phyloP scores from a whole-genome alignment of 805 yeast species.

The Myxozyma mucilagina region DNA sequence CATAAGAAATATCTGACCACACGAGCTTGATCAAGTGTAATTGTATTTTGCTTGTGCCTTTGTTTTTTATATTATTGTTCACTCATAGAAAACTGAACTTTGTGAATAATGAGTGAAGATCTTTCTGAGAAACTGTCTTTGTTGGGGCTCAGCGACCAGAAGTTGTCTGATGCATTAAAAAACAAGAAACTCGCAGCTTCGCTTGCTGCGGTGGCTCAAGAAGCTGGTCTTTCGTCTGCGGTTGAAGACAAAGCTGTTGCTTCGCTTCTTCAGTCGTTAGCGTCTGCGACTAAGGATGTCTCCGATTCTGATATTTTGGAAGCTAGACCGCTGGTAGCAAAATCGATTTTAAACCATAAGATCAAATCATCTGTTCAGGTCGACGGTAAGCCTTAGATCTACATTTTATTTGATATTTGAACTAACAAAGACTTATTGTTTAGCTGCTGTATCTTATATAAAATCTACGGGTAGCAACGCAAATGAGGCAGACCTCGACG shows the following conservation, averaged over 20 bases:
- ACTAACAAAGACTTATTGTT: neutral
- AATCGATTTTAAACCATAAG: conserved; percentile 63
- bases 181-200: conserved; percentile 81
- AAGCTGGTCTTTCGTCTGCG: conserved; percentile 40
- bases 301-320: conserved; percentile 43
- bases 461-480: conserved; percentile 51
- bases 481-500: conserved; percentile 54
- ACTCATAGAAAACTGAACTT: neutral
- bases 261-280: conserved; percentile 69
- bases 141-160: conserved; percentile 39
- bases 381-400: conserved; percentile 44
- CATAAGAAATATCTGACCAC: neutral
- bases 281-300: conserved; percentile 33
- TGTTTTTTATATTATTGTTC: neutral
- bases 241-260: conserved; percentile 56
- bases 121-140: conserved; percentile 19
- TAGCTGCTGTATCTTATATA: conserved; percentile 56
- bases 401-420: neutral
- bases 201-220: conserved; percentile 58
- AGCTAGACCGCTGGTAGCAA: conserved; percentile 54
- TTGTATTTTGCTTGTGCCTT: neutral
- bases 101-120: neutral
- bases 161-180: conserved; percentile 76
- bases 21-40: neutral
- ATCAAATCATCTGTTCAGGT: conserved; percentile 72